Evolutionary conservation across 2,329 filamentous ascomycete species (phyloP).

Genomic region (Sclerotinia glacialis): DNA sequence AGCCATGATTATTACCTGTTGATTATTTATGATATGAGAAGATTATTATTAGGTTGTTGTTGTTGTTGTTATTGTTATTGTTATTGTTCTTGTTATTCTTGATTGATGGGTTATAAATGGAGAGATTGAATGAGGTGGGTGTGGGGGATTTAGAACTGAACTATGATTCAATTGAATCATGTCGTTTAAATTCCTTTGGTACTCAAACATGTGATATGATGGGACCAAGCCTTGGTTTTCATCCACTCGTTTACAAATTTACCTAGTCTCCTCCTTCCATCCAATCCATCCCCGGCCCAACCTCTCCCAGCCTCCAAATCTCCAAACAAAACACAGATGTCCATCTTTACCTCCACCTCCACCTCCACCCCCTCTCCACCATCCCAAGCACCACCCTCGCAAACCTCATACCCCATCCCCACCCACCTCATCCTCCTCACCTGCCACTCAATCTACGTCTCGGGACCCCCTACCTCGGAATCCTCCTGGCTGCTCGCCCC

Average conservation of each 20-base stretch:
- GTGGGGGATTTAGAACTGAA: too few species aligned
- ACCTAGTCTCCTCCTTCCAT: neutral
- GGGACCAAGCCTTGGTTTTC: too few species aligned
- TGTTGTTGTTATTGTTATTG: too few species aligned
- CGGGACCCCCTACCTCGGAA: conserved; percentile 46
- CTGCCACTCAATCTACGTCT: conserved; percentile 77
- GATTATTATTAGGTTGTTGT: too few species aligned
- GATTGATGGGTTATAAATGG: too few species aligned
- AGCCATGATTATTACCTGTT: too few species aligned
- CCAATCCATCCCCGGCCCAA: neutral
- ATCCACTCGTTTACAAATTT: neutral
- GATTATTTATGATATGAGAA: too few species aligned
- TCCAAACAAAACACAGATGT: neutral
- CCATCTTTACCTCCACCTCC: neutral
- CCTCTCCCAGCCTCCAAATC: neutral
- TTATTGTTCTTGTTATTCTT: too few species aligned
- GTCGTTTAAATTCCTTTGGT: too few species aligned
- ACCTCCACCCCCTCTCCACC: neutral
- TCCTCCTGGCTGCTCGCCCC: conserved; percentile 69
- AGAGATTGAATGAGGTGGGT: too few species aligned
- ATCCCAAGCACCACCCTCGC: neutral
- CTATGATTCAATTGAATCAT: too few species aligned
- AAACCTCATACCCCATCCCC: neutral
- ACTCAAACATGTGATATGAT: too few species aligned
- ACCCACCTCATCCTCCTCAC: conserved; percentile 72